Percentiles rank a stretch among this genome's conserved stretches.
Conservation (phyloP, 106 monocot species). For the Dioscorea alata region DNA sequence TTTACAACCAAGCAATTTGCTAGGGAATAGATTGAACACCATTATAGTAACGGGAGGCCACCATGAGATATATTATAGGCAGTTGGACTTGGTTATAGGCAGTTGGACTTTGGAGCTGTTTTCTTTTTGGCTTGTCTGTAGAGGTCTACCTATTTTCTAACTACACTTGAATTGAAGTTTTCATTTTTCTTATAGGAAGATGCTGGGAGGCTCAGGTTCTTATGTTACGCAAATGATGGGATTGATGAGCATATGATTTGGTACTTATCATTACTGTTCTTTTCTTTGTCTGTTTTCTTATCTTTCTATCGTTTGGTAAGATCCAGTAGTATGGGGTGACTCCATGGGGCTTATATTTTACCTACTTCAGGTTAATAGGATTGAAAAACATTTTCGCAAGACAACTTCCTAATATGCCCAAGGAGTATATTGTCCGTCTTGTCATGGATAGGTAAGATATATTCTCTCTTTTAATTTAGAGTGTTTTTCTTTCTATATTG, state of each 20-base stretch:
- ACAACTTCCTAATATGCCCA: conserved; percentile 99
- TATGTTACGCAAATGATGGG: conserved; percentile 94
- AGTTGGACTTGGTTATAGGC: no score
- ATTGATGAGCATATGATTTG: conserved; percentile 99
- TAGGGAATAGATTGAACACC: no score
- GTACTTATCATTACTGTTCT: conserved; percentile 31
- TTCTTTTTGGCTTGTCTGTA: background rate
- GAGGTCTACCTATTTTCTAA: background rate
- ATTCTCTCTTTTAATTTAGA: no score
- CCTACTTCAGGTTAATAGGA: conserved; percentile 73
- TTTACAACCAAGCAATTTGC: no score
- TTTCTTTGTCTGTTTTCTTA: background rate
- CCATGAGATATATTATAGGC: no score
- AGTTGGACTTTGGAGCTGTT: no score
- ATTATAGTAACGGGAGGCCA: no score
- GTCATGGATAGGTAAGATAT: conserved; percentile 85
- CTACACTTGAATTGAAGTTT: background rate
- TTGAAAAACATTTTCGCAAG: conserved; percentile 96
- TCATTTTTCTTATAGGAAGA: conserved; percentile 60
- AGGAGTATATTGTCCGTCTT: conserved; percentile 97
- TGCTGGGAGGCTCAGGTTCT: conserved; percentile 74
- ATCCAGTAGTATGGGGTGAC: background rate
- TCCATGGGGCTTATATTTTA: background rate
- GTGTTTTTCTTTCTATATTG: no score
- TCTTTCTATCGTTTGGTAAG: background rate